Evolutionary conservation across 495 filamentous ascomycete genomes (phyloP).

Genomic region (Podospora australis): DNA sequence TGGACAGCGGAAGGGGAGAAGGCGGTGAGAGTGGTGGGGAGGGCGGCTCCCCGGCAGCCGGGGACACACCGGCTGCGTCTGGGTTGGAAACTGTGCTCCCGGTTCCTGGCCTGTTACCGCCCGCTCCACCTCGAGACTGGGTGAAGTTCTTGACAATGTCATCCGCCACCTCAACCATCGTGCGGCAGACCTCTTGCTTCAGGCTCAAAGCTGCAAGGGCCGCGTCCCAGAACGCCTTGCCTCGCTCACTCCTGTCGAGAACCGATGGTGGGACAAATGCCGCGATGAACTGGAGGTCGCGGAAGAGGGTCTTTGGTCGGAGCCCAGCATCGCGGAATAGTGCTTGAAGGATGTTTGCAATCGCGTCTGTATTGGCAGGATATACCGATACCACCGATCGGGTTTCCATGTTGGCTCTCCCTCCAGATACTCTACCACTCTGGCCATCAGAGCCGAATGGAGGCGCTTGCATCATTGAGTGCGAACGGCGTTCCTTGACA

Average conservation of each 20-base stretch:
- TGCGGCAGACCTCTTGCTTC: slow-evolving; percentile 82
- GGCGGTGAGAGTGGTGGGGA: slow-evolving; percentile 23
- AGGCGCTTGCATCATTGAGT: slow-evolving; percentile 40
- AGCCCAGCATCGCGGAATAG: slow-evolving; percentile 72
- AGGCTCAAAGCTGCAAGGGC: slow-evolving; percentile 79
- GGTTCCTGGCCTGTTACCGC: slow-evolving; percentile 18
- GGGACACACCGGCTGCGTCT: slow-evolving; percentile 11
- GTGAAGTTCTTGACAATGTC: slow-evolving; percentile 60
- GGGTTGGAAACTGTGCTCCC: slow-evolving; percentile 18
- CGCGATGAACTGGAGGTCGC: slow-evolving; percentile 91
- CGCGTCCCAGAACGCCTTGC: slow-evolving; percentile 93
- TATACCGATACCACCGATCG: slow-evolving; percentile 37
- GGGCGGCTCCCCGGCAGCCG: slow-evolving; percentile 12
- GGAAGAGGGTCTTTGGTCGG: slow-evolving; percentile 85
- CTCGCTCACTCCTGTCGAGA: slow-evolving; percentile 77
- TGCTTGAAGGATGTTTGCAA: slow-evolving; percentile 69
- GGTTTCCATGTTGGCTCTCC: slow-evolving; percentile 30
- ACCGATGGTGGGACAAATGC: slow-evolving; percentile 77
- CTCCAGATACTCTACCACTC: slow-evolving; percentile 19
- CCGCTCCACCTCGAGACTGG: slow-evolving; percentile 30
- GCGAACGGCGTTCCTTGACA: slow-evolving; percentile 60
- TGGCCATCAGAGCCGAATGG: slow-evolving; percentile 19
- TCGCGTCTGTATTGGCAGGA: slow-evolving; percentile 59
- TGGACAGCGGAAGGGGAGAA: slow-evolving; percentile 37
- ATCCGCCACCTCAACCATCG: slow-evolving; percentile 83